Percentiles rank a stretch among this genome's conserved stretches.
phyloP scores from a whole-genome alignment of 495 filamentous ascomycete species.

The Hypoxylon rickii region DNA sequence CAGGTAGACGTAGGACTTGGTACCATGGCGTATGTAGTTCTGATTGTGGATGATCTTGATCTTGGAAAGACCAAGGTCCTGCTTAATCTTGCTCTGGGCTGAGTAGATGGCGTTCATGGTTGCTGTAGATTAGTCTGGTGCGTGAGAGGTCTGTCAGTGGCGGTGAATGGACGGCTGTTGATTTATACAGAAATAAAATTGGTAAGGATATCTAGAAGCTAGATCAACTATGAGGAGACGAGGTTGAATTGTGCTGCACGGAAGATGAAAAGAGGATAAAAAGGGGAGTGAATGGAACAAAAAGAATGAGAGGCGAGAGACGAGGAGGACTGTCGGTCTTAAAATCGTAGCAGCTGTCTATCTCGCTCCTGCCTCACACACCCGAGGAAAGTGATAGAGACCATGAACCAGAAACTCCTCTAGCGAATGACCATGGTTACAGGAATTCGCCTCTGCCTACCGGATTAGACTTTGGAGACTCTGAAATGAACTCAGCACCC shows the following conservation, averaged over 20 bases:
- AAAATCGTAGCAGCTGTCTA: background rate
- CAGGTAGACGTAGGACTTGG: slow-evolving; percentile 72
- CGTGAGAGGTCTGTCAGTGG: too few relatives aligned
- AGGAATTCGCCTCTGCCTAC: too few relatives aligned
- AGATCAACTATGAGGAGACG: background rate
- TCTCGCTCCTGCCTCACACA: slow-evolving; percentile 8
- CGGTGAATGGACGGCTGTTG: background rate
- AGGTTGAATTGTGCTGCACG: background rate
- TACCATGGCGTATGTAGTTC: slow-evolving; percentile 67
- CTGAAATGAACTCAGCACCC: too few relatives aligned
- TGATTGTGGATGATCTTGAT: slow-evolving; percentile 59
- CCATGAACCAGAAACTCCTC: background rate
- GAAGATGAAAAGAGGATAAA: background rate
- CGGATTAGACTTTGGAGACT: too few relatives aligned
- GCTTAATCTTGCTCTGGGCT: slow-evolving; percentile 40
- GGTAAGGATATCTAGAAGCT: slow-evolving; percentile 3
- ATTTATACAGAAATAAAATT: slow-evolving; percentile 20
- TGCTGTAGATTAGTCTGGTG: background rate
- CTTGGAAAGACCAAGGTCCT: slow-evolving; percentile 50
- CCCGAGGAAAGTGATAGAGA: background rate
- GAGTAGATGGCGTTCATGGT: slow-evolving; percentile 43
- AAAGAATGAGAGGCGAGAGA: background rate
- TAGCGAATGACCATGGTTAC: background rate
- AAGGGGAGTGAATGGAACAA: background rate
- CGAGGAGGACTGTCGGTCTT: background rate